phyloP scores from a whole-genome alignment of 352 stramenopile genomes.

The Elongisporangium prolatum region DNA sequence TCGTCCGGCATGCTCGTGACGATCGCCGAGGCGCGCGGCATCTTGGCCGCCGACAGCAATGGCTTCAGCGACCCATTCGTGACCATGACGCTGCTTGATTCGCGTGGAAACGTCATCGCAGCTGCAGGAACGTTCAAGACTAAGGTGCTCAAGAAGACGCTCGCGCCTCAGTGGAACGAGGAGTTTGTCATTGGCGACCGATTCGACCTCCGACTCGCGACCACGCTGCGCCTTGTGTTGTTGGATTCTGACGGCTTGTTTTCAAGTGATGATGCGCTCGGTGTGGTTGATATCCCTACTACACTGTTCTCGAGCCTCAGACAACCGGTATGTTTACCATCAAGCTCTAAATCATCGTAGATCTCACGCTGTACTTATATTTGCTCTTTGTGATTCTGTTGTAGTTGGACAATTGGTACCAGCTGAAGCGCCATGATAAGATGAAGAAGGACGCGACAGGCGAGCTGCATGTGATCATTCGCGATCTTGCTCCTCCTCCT shows the following conservation, averaged over 20 bases:
- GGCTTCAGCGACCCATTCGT: slow-evolving; percentile 73
- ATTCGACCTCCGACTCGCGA: slow-evolving; percentile 60
- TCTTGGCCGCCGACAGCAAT: slow-evolving; percentile 61
- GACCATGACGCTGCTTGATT: slow-evolving; percentile 67
- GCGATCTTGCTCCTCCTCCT: slow-evolving; percentile 11
- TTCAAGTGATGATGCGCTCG: slow-evolving; percentile 53
- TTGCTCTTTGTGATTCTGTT: background rate
- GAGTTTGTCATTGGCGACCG: slow-evolving; percentile 55
- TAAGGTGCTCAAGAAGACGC: slow-evolving; percentile 61
- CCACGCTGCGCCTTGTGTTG: slow-evolving; percentile 51
- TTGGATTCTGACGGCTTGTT: slow-evolving; percentile 57
- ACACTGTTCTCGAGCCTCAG: slow-evolving; percentile 34
- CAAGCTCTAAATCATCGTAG: background rate
- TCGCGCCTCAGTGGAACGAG: slow-evolving; percentile 57
- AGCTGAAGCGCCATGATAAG: slow-evolving; percentile 49
- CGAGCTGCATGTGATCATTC: slow-evolving; percentile 53
- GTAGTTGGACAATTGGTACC: slow-evolving; percentile 67
- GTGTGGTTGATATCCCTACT: slow-evolving; percentile 67
- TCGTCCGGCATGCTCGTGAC: slow-evolving; percentile 26
- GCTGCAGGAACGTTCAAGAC: slow-evolving; percentile 58
- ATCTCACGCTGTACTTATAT: no score
- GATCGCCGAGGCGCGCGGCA: slow-evolving; percentile 56
- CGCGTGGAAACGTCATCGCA: slow-evolving; percentile 31
- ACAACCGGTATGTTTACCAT: slow-evolving; percentile 14
- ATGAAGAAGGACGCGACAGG: slow-evolving; percentile 73